Evolutionary conservation across 371 early-diverging fungal species (phyloP), one percentile per base, ranked within the genome.

Genomic region (Rhizomucor pusillus): DNA sequence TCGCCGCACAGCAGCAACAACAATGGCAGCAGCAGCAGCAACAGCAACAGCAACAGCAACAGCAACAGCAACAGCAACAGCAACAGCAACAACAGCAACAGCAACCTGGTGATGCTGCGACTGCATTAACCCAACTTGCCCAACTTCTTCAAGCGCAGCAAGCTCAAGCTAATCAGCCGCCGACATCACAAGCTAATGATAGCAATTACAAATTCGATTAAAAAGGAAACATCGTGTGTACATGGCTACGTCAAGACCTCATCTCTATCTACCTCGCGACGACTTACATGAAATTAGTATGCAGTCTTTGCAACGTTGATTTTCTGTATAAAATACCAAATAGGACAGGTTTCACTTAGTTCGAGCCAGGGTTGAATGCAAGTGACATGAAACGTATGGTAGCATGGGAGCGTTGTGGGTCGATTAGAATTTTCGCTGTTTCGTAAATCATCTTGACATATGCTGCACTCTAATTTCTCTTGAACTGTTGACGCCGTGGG

Each of bases 101-200:
- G 14, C 5, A 3, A 41, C 41, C 19, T 41, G 53, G 56, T 0
- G 54, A 33, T 20, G 43, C 62, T 19, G 53, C 56, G 22, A 33
- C 24, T 25, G 56, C 61, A 22, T 50, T 64, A 10, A 52, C 37
- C 29, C 65, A 64, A 16, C 37, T 65, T 12, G 57, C 60, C 7
- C 60, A 64, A 29, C 18, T 58, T 20, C 54, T 65, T 18, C 62
- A 65, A 47, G 54, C 34, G 22, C 66, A 60, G n/a, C 64, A 59
- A 44, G 49, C 43, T 18, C 44, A 43, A n/a, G 52, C 36, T 0
- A 59, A 63, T 29, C 54, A 51, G 18, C 58, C 57, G 2, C 54
- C 29, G 3, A 5, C 29, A 5, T 5, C 29, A 3, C 29, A 29
- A 29, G 29, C 5, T 5, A 29, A 29, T 29, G 7, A 29, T 7